Percentiles rank a stretch among this genome's conserved stretches.
These are phyloP conservation scores for Proliferodiscus dingleyae DNA, from an alignment of 2,329 filamentous ascomycete genomes.

Conservation along the genomic window DNA sequence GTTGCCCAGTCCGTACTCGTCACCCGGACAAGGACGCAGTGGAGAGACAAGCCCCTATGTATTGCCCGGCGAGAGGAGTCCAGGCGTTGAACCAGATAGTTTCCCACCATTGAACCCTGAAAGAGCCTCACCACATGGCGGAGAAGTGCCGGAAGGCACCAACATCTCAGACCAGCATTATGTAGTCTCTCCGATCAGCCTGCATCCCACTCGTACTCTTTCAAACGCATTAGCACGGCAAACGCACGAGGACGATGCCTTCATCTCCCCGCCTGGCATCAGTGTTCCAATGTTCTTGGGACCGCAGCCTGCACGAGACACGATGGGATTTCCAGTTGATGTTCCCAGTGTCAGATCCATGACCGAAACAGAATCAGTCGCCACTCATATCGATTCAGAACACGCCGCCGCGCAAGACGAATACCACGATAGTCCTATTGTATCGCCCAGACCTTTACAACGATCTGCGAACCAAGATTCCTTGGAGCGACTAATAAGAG, in stretches of 20 bases:
- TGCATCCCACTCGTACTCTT: background rate
- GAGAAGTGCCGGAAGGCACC: background rate
- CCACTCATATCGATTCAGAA: too few relatives aligned
- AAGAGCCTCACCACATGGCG: background rate
- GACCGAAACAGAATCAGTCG: too few relatives aligned
- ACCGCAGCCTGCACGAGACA: conserved; percentile 13
- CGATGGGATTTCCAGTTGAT: conserved; percentile 26
- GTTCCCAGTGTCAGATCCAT: too few relatives aligned
- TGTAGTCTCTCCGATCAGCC: background rate
- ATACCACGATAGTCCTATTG: conserved; percentile 4
- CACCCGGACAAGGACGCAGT: background rate
- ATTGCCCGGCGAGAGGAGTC: background rate
- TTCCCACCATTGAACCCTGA: background rate
- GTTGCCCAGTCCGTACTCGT: background rate
- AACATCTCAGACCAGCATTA: background rate
- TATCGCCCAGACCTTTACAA: conserved; percentile 13
- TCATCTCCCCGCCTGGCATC: conserved; percentile 1
- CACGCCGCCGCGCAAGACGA: too few relatives aligned
- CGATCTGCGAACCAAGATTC: conserved; percentile 16
- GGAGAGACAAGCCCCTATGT: background rate
- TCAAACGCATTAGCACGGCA: conserved; percentile 3
- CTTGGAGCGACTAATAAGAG: conserved; percentile 8
- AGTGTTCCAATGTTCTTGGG: conserved; percentile 3
- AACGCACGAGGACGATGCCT: background rate
- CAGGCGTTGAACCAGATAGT: background rate